These are phyloP conservation scores for Aspergillus terreus DNA, from an alignment of 2,329 filamentous ascomycete species.

Conservation along the genomic window DNA sequence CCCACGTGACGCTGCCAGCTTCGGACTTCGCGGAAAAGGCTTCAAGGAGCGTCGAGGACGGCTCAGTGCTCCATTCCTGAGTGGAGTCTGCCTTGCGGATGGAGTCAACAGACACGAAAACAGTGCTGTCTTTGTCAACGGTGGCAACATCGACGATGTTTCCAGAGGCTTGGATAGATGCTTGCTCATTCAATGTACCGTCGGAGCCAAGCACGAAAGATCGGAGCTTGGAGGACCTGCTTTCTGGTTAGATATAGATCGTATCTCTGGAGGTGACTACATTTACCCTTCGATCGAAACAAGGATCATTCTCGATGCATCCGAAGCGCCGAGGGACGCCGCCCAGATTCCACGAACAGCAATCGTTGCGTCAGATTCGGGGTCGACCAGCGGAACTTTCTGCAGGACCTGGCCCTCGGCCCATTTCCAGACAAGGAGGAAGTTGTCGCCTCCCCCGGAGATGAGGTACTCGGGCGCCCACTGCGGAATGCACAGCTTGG, in stretches of 20 bases:
- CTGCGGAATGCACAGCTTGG: conserved; percentile 64
- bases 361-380: conserved; percentile 26
- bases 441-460: conserved; percentile 81
- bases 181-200: conserved; percentile 48
- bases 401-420: conserved; percentile 34
- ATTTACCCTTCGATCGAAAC: conserved; percentile 59
- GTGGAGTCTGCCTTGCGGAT: conserved; percentile 51
- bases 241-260: conserved; percentile 33
- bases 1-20: conserved; percentile 24
- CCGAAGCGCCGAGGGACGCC: conserved; percentile 18
- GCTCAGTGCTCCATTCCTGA: conserved; percentile 30
- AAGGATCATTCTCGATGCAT: conserved; percentile 34
- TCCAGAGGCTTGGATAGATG: conserved; percentile 56
- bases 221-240: conserved; percentile 65
- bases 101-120: conserved; percentile 53
- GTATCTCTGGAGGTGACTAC: neutral
- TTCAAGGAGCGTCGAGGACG: conserved; percentile 26
- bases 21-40: conserved; percentile 21
- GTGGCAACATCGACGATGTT: conserved; percentile 60
- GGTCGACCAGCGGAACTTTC: conserved; percentile 25
- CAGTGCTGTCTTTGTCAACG: conserved; percentile 24
- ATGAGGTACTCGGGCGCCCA: conserved; percentile 62
- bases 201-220: conserved; percentile 55
- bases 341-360: conserved; percentile 54
- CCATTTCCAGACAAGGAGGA: conserved; percentile 84